Evolutionary conservation across 768 basidiomycete genomes (phyloP), one percentile per base, ranked within the genome.

Genomic region (Amanita rubescens): DNA sequence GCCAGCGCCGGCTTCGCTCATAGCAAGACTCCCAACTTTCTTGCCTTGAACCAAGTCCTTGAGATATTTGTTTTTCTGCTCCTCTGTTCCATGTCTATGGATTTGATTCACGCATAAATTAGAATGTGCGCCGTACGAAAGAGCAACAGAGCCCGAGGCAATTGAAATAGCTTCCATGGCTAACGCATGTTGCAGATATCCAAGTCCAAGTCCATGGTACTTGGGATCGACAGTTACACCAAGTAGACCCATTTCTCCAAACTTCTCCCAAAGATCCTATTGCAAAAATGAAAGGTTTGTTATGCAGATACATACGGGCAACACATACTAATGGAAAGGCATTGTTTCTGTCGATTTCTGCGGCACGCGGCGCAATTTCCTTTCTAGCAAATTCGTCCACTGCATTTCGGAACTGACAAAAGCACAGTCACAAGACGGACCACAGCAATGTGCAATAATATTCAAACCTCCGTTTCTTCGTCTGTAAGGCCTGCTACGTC

Each of bases 81-180:
- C 76, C 33, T 82, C 78, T 33, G 89, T 93, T 17, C 90, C 92
- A 62, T 91, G 87, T 24, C 92, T 74, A 65, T 88, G 79, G 22
- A 94, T 90, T 68, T 90, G 87, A 65, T 89, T 89, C 30, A 85
- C 81, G 58, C 92, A 94, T 30, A 94, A 78, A 62, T 94, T 94
- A 12, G 90, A 93, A 61, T 94, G 92, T 30, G 92, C 90, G 51
- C 90, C 92, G 55, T 94, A 94, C 2, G 91, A 93, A 5, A 97
- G 79, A 2, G 87, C 94, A 24, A 97, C 87, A 3, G 91, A 93
- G 32, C 91, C 94, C 5, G 94, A 95, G 15, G 90, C 89, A 22
- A 82, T 74, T 33, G 94, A 95, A 51, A 97, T 72, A 57, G 90
- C 90, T 71, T 97, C 94, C 94, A 96, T 96, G 6, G 90, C 94